These are phyloP conservation scores for Ensete glaucum DNA, from an alignment of 176 grass and related monocot species.

Conservation along the genomic window DNA sequence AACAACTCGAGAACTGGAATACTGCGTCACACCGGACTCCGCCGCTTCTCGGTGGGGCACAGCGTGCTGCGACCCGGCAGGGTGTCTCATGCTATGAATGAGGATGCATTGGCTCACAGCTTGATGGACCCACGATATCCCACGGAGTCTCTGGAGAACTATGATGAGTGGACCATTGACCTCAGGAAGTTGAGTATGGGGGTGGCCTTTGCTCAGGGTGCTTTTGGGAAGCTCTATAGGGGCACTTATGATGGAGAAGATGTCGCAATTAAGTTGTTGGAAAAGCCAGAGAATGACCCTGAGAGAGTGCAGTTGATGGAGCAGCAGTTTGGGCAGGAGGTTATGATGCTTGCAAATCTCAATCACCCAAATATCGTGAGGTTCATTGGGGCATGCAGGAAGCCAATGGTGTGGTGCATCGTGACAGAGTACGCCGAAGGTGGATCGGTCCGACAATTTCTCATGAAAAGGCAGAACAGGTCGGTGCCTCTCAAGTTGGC, in stretches of 20 bases:
- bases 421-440: conserved; percentile 70
- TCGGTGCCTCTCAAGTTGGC: conserved; percentile 63
- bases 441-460: conserved; percentile 64
- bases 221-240: conserved; percentile 68
- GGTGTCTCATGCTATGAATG: conserved; percentile 58
- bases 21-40: conserved; percentile 54
- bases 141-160: conserved; percentile 61
- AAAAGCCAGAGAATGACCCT: conserved; percentile 56
- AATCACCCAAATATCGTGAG: conserved; percentile 63
- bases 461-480: conserved; percentile 54
- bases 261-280: conserved; percentile 74
- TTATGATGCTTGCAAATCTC: conserved; percentile 66
- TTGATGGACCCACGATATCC: conserved; percentile 61
- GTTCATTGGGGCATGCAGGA: conserved; percentile 70
- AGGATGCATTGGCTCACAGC: conserved; percentile 68
- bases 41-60: conserved; percentile 37
- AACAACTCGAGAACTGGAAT: conserved; percentile 51
- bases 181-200: conserved; percentile 56
- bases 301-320: conserved; percentile 48
- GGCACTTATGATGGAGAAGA: conserved; percentile 68
- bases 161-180: conserved; percentile 77
- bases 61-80: conserved; percentile 51
- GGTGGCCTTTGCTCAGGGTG: conserved; percentile 61
- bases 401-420: conserved; percentile 73
- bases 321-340: conserved; percentile 77